These are phyloP conservation scores for Beauveria scarabaeidicola DNA, from an alignment of 2,329 filamentous ascomycete genomes.

Conservation along the genomic window DNA sequence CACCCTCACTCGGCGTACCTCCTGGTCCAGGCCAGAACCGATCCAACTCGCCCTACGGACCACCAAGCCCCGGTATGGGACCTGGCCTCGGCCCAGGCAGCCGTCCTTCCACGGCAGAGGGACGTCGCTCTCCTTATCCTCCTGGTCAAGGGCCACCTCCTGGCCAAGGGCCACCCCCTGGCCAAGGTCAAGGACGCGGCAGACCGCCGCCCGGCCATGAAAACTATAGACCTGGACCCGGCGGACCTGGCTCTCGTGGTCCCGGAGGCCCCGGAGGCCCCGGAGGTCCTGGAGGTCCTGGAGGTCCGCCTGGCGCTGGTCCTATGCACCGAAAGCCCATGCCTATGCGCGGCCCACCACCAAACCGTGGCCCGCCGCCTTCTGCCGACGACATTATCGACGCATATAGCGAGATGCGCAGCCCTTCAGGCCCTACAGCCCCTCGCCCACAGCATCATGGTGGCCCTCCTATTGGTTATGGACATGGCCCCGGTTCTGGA, in stretches of 20 bases:
- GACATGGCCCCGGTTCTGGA: slow-evolving; percentile 37
- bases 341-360: slow-evolving; percentile 10
- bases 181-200: slow-evolving; percentile 4
- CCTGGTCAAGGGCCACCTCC: background rate
- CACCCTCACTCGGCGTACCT: slow-evolving; percentile 33
- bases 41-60: slow-evolving; percentile 28
- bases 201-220: slow-evolving; percentile 12
- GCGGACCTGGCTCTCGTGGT: slow-evolving; percentile 17
- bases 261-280: slow-evolving; percentile 11
- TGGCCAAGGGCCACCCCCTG: background rate
- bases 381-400: slow-evolving; percentile 12
- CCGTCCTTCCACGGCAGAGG: slow-evolving; percentile 24
- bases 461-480: slow-evolving; percentile 65
- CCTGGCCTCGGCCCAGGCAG: slow-evolving; percentile 21
- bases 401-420: slow-evolving; percentile 15
- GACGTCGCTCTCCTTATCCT: slow-evolving; percentile 23
- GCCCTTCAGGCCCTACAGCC: slow-evolving; percentile 16
- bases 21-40: slow-evolving; percentile 28
- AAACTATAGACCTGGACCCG: slow-evolving; percentile 15
- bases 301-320: background rate
- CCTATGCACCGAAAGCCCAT: slow-evolving; percentile 7
- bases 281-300: slow-evolving; percentile 3
- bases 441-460: slow-evolving; percentile 17
- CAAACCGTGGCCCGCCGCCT: slow-evolving; percentile 7
- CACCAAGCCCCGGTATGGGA: slow-evolving; percentile 23